phyloP scores from a whole-genome alignment of 495 filamentous ascomycete genomes.

The Penicillium arizonense region DNA sequence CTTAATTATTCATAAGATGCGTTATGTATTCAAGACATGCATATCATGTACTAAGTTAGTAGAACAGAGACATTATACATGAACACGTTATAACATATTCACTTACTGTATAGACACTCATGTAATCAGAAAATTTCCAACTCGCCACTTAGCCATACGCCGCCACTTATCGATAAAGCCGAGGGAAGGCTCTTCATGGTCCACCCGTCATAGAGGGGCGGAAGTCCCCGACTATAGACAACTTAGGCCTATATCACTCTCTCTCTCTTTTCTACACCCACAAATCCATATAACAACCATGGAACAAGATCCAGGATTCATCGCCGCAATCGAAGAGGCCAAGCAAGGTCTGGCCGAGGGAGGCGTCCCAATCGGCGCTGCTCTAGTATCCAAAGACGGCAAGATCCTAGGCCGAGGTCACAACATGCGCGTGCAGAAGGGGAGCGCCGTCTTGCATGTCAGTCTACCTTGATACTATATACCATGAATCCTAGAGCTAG shows the following conservation, averaged over 20 bases:
- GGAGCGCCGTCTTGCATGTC: constrained; percentile 74
- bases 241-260: constrained; percentile 1
- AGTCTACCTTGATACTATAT: constrained; percentile 18
- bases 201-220: constrained; percentile 19
- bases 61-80: no score
- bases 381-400: constrained; percentile 67
- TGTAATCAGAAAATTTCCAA: neutral
- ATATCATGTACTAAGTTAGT: no score
- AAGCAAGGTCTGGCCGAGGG: constrained; percentile 66
- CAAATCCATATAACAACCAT: constrained; percentile 22
- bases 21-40: no score
- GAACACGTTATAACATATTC: no score
- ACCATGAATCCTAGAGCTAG: neutral
- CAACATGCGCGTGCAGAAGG: constrained; percentile 79
- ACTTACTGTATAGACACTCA: no score
- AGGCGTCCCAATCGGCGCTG: constrained; percentile 81
- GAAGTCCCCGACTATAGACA: constrained; percentile 13
- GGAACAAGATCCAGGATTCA: constrained; percentile 49
- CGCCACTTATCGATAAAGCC: constrained; percentile 26
- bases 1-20: neutral
- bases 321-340: constrained; percentile 75
- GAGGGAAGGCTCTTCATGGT: constrained; percentile 14
- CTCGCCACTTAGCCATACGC: constrained; percentile 9
- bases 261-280: neutral
- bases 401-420: constrained; percentile 76